Conservation (phyloP, 1,284 basidiomycete species). For the Pyrrhoderma noxium region DNA sequence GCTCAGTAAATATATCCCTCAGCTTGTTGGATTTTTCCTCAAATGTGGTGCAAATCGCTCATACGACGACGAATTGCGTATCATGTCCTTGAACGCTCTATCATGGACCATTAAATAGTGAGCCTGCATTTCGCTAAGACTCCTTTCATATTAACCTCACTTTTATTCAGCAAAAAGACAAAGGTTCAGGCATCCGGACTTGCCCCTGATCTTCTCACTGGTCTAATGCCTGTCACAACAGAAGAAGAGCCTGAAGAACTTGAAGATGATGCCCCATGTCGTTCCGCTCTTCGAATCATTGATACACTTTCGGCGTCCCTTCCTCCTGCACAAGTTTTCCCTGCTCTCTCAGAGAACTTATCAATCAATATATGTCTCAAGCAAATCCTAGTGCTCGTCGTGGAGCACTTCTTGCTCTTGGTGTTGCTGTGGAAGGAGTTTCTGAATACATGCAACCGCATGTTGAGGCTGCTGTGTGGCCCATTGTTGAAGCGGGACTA, state of each 20-base stretch:
- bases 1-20: slow-evolving; percentile 82
- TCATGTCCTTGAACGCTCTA: slow-evolving; percentile 90
- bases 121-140: slow-evolving; percentile 21
- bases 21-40: slow-evolving; percentile 88
- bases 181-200: slow-evolving; percentile 88
- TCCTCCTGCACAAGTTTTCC: slow-evolving; percentile 96
- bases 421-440: slow-evolving; percentile 95
- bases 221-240: slow-evolving; percentile 89
- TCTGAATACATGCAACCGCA: slow-evolving; percentile 96
- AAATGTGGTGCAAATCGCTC: slow-evolving; percentile 75
- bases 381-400: slow-evolving; percentile 76
- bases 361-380: slow-evolving; percentile 78
- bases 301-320: slow-evolving; percentile 91
- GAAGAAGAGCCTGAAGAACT: slow-evolving; percentile 61
- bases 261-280: slow-evolving; percentile 17
- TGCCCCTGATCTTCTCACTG: slow-evolving; percentile 82
- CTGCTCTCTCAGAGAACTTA: slow-evolving; percentile 78
- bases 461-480: slow-evolving; percentile 69
- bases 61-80: slow-evolving; percentile 78
- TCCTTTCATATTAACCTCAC: neutral
- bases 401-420: slow-evolving; percentile 93
- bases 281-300: slow-evolving; percentile 92
- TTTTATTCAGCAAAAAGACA: slow-evolving; percentile 78
- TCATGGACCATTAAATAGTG: slow-evolving; percentile 95
- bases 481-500: slow-evolving; percentile 87